phyloP scores from a whole-genome alignment of 805 yeast species.

The Geotrichum ghanense region DNA sequence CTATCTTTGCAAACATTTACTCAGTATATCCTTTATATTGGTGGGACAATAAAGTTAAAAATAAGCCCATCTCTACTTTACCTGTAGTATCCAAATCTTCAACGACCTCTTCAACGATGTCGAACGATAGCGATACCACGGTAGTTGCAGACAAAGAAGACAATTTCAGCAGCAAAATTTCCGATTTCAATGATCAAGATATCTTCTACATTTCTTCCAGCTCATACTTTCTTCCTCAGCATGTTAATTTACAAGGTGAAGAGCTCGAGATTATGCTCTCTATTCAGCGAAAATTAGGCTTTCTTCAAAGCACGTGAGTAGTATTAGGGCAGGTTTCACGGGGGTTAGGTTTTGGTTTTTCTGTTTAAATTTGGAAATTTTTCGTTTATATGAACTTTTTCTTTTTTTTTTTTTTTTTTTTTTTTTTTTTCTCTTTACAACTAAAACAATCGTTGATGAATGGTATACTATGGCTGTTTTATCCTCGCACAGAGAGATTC shows the following conservation, averaged over 20 bases:
- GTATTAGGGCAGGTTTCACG: background rate
- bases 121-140: too few relatives aligned
- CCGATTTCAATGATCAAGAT: too few relatives aligned
- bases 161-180: too few relatives aligned
- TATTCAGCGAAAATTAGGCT: background rate
- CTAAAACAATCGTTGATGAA: slow-evolving; percentile 2
- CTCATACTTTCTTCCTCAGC: too few relatives aligned
- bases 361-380: background rate
- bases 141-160: too few relatives aligned
- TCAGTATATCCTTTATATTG: background rate
- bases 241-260: too few relatives aligned
- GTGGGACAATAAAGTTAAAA: background rate
- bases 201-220: too few relatives aligned
- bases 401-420: background rate
- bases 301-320: background rate
- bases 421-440: background rate
- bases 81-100: too few relatives aligned
- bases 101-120: too few relatives aligned
- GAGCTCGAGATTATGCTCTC: background rate
- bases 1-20: background rate
- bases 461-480: background rate
- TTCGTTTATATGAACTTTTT: background rate
- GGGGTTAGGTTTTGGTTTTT: background rate
- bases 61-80: too few relatives aligned
- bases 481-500: background rate